Evolutionary conservation across 2,329 filamentous ascomycete genomes (phyloP).

Genomic region (Eutypa lata): DNA sequence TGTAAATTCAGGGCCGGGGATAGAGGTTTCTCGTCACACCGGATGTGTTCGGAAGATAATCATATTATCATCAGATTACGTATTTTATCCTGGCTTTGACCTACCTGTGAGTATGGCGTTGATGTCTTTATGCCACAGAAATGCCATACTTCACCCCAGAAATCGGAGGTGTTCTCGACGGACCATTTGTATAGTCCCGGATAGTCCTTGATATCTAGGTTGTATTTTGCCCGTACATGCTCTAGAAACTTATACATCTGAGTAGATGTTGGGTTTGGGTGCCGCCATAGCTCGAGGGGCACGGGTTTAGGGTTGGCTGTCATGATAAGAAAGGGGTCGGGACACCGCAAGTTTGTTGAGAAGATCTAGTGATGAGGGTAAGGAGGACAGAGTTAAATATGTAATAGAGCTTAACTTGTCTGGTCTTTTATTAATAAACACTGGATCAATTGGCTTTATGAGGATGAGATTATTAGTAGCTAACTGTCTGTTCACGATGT

Average conservation of each 20-base stretch:
- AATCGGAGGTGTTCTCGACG: slow-evolving; percentile 67
- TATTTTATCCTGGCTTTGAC: slow-evolving; percentile 17
- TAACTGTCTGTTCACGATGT: not conserved
- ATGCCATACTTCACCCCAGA: slow-evolving; percentile 86
- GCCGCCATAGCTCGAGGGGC: slow-evolving; percentile 64
- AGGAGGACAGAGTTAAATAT: not conserved
- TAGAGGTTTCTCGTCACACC: no score
- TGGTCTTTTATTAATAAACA: no score
- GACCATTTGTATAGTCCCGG: slow-evolving; percentile 83
- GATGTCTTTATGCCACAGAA: slow-evolving; percentile 75
- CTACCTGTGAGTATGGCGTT: slow-evolving; percentile 57
- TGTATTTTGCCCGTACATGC: slow-evolving; percentile 65
- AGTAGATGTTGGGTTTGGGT: slow-evolving; percentile 63
- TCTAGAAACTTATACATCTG: slow-evolving; percentile 71
- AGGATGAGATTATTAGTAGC: no score
- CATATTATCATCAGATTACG: not conserved
- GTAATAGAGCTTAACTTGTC: no score
- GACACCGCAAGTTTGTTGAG: not conserved
- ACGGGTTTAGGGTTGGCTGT: slow-evolving; percentile 14
- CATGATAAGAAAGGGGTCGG: slow-evolving; percentile 14
- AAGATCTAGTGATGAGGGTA: not conserved
- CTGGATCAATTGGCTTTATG: no score
- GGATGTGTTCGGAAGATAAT: not conserved
- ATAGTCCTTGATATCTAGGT: slow-evolving; percentile 62
- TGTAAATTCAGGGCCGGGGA: no score